Base-by-base conservation (phyloP, 306 rosid species). In the Trichosanthes truncata region DNA sequence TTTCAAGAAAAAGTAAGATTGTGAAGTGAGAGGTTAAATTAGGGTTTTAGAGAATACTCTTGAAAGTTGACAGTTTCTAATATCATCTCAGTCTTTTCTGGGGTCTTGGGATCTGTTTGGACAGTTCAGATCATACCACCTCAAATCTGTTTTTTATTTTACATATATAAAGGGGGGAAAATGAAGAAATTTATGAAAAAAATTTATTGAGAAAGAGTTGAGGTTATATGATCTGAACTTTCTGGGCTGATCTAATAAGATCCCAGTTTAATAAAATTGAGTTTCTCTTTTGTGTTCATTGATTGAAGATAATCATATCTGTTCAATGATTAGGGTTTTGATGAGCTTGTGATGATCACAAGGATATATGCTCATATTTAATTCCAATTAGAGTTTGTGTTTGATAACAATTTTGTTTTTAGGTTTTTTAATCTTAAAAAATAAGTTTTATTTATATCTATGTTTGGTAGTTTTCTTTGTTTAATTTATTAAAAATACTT, bases 181-280 rank as follows among this genome's bases (percentile, higher is more conserved):
- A 18, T 10, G 4, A 5, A 74, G 29, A 49, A 5, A 9, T 14
- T 49, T 20, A 31, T 74, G 62, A 1, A 12, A 46, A 45, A 10
- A 9, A 26, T 14, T 13, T 17, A 31, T 51, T 18, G 6, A 51
- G 11, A 68, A 74, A 74, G 78, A 74, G 59, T 74, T 74, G 78
- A 74, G 78, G 78, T 74, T 31, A 51, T 74, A 74, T 74, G 78
- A 74, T 74, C 78, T 74, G 78, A 74, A 52, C 78, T 74, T 74
- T 74, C 63, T 49, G 29, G 31, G 61, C 78, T 74, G 48, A 74
- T 74, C 63, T 33, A 49, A 45, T 26, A 33, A 26, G 62, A 31
- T 51, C 78, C 63, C 63, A 52, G 31, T 74, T 52, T 74, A 74
- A 74, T 74, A 74, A 74, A 48, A 46, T 48, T 74, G 21, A 74